Evolutionary conservation across 2,329 filamentous ascomycete species (phyloP).

Genomic region (Pseudogymnoascus sp.): DNA sequence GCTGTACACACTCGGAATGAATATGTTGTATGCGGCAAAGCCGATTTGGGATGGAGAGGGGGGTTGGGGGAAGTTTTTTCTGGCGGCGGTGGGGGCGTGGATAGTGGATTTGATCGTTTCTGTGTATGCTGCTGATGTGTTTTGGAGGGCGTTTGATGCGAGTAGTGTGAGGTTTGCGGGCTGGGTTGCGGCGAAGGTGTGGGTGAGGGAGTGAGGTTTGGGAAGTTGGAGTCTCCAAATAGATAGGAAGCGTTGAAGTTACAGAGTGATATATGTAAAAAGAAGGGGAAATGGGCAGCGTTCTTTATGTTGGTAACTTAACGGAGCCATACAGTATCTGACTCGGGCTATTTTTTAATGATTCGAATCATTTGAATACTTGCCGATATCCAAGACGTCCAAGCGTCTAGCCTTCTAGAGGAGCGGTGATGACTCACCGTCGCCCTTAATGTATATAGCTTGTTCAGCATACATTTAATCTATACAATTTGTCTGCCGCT

Average conservation of each 20-base stretch:
- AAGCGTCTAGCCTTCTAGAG: too few species aligned
- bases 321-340: background rate
- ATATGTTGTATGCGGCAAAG: constrained; percentile 18
- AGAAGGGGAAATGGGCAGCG: background rate
- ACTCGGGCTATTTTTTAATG: too few species aligned
- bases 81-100: constrained; percentile 32
- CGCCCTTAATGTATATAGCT: too few species aligned
- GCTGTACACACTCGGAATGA: constrained; percentile 27
- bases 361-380: too few species aligned
- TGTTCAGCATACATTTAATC: too few species aligned
- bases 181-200: constrained; percentile 36
- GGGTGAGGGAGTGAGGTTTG: background rate
- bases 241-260: background rate
- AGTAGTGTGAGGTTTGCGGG: constrained; percentile 44
- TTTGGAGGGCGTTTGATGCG: constrained; percentile 50
- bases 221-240: background rate
- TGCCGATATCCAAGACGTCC: too few species aligned
- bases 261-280: background rate
- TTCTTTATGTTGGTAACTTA: background rate
- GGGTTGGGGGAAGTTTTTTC: constrained; percentile 23
- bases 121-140: constrained; percentile 51
- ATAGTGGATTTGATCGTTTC: constrained; percentile 38
- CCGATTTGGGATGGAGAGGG: constrained; percentile 21
- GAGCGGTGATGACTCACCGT: too few species aligned
- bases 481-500: too few species aligned